Evolutionary conservation across 1,139 yeast species (phyloP).

Genomic region (Taphrina wiesneri): DNA sequence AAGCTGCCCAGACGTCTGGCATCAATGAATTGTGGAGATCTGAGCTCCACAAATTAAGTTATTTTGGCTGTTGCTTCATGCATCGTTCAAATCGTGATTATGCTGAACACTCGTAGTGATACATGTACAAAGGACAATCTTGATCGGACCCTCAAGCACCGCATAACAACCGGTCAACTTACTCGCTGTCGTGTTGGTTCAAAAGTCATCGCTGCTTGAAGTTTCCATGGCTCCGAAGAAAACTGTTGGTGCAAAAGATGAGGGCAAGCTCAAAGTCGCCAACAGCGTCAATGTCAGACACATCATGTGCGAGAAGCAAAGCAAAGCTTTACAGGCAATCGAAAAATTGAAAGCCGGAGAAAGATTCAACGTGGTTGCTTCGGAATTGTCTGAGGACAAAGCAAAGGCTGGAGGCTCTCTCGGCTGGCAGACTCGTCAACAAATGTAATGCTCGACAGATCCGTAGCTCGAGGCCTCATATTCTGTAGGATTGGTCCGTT

Average conservation of each 20-base stretch:
- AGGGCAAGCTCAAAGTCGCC: conserved; percentile 14
- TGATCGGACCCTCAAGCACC: too few relatives aligned
- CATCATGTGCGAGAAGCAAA: conserved; percentile 40
- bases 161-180: background rate
- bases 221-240: conserved; percentile 12
- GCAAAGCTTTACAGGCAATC: conserved; percentile 40
- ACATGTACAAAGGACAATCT: too few relatives aligned
- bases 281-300: conserved; percentile 37
- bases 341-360: conserved; percentile 38
- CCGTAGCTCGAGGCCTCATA: background rate
- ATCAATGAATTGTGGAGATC: background rate
- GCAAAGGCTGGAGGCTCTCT: conserved; percentile 39
- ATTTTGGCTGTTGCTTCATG: conserved; percentile 1
- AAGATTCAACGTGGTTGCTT: conserved; percentile 39
- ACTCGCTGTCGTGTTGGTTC: background rate
- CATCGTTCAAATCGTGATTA: background rate
- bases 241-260: background rate
- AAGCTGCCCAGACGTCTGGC: too few relatives aligned
- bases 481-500: conserved; percentile 35
- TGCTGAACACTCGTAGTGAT: background rate
- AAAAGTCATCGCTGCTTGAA: background rate
- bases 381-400: conserved; percentile 40
- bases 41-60: background rate
- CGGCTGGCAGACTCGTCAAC: conserved; percentile 40
- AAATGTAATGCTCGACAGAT: conserved; percentile 13